Evolutionary conservation across 2,329 filamentous ascomycete species (phyloP).

Genomic region (Claviceps pusilla): DNA sequence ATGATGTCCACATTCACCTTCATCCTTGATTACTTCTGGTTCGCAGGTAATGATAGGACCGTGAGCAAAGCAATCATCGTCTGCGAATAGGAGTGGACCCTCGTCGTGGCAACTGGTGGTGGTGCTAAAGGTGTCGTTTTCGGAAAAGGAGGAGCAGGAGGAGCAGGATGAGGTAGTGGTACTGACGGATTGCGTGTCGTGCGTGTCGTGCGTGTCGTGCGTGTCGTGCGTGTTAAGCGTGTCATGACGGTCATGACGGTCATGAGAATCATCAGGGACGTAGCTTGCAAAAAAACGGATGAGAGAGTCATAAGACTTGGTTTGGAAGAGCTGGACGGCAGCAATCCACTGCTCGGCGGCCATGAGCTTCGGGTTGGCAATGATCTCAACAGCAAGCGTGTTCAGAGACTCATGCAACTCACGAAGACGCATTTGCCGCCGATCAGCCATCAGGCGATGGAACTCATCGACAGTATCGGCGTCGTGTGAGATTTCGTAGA

Average conservation of each 20-base stretch:
- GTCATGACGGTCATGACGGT: constrained; percentile 19
- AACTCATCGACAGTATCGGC: constrained; percentile 38
- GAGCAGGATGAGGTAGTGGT: constrained; percentile 19
- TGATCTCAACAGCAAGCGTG: constrained; percentile 44
- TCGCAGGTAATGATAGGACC: constrained; percentile 30
- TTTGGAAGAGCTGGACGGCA: constrained; percentile 44
- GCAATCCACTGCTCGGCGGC: constrained; percentile 44
- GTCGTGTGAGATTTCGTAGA: constrained; percentile 40
- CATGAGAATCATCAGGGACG: constrained; percentile 33
- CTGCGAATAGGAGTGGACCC: constrained; percentile 23
- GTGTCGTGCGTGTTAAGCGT: not conserved
- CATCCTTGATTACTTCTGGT: constrained; percentile 19
- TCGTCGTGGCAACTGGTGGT: constrained; percentile 25
- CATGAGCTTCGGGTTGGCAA: constrained; percentile 43
- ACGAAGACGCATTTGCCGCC: constrained; percentile 36
- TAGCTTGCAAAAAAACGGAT: constrained; percentile 46
- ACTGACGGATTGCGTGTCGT: constrained; percentile 17
- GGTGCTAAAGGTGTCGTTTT: constrained; percentile 23
- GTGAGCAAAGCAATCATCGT: constrained; percentile 21
- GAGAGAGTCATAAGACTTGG: constrained; percentile 43
- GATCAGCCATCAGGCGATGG: constrained; percentile 36
- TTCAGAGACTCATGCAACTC: constrained; percentile 42
- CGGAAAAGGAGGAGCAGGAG: constrained; percentile 24
- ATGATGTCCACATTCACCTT: constrained; percentile 8
- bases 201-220: constrained; percentile 14